A percentile compares a stretch with the other conserved stretches of the same genome.
phyloP scores from a whole-genome alignment of 1,284 basidiomycete species.

The Ganoderma lingzhi region DNA sequence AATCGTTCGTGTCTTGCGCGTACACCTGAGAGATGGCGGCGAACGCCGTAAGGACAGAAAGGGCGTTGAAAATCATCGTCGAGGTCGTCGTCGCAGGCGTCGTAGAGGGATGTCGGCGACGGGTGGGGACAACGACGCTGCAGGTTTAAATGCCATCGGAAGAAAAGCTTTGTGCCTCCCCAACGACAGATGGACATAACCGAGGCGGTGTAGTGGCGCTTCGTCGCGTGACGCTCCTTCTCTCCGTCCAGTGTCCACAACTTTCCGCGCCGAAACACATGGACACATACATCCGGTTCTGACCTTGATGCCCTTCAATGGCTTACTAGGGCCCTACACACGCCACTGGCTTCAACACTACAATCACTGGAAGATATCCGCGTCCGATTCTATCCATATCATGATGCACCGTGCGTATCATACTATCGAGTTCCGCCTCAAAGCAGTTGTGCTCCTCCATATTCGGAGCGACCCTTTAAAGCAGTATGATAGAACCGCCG shows the following conservation, averaged over 20 bases:
- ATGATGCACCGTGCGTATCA: no score
- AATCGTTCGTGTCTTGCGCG: neutral
- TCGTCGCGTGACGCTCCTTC: neutral
- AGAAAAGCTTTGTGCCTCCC: neutral
- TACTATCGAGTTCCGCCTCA: no score
- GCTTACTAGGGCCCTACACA: no score
- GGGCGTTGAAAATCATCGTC: slow-evolving; percentile 1
- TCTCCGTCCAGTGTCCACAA: neutral
- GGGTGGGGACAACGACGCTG: neutral
- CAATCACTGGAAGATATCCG: no score
- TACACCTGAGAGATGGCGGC: neutral
- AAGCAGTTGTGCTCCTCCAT: no score
- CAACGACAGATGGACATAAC: neutral
- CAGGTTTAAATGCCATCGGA: neutral
- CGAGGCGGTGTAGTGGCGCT: slow-evolving; percentile 2
- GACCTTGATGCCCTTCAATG: no score
- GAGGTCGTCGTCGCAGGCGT: neutral
- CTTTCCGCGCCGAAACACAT: neutral
- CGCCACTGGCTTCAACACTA: no score
- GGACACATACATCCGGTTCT: no score
- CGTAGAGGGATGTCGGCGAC: neutral
- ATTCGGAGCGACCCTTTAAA: no score
- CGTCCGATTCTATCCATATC: no score
- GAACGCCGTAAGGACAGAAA: neutral
- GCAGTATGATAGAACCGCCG: no score